Evolutionary conservation across 441 rosid genomes (phyloP).

Genomic region (Macaranga tanarius): DNA sequence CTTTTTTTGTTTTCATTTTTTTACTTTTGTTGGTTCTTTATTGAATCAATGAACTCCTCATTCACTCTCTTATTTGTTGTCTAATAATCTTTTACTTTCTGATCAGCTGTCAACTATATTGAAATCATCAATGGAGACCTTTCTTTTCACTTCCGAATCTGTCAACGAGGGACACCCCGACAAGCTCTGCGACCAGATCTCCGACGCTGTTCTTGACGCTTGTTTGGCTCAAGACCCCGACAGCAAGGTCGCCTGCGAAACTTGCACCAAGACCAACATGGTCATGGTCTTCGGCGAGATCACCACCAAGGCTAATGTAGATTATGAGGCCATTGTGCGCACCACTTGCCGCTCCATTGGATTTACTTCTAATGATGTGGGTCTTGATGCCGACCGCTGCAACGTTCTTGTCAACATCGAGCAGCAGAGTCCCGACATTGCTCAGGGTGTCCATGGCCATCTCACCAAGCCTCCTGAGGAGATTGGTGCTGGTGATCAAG

Average conservation of each 20-base stretch:
- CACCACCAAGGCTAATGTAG: slow-evolving; percentile 55
- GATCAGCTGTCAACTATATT: too few relatives aligned
- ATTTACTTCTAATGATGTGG: slow-evolving; percentile 54
- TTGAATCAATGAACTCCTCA: too few relatives aligned
- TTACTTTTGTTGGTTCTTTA: too few relatives aligned
- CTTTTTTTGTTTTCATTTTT: too few relatives aligned
- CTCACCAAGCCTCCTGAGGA: slow-evolving; percentile 57
- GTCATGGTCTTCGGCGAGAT: slow-evolving; percentile 43
- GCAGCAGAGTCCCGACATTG: too few relatives aligned
- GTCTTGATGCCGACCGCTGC: slow-evolving; percentile 58
- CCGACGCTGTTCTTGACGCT: slow-evolving; percentile 57
- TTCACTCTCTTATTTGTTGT: too few relatives aligned
- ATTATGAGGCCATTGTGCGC: slow-evolving; percentile 60
- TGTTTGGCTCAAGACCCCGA: slow-evolving; percentile 57
- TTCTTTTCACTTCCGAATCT: slow-evolving; percentile 61
- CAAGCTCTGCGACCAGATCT: slow-evolving; percentile 66
- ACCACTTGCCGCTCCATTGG: slow-evolving; percentile 51
- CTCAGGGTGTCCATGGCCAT: slow-evolving; percentile 35
- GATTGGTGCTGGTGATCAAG: slow-evolving; percentile 61
- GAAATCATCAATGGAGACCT: slow-evolving; percentile 36
- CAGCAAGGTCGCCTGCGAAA: slow-evolving; percentile 62
- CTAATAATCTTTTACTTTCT: too few relatives aligned
- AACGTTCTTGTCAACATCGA: slow-evolving; percentile 61
- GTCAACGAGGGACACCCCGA: slow-evolving; percentile 67
- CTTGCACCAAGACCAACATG: slow-evolving; percentile 59